phyloP scores from a whole-genome alignment of 2,329 filamentous ascomycete species.

The Cercospora sojina region DNA sequence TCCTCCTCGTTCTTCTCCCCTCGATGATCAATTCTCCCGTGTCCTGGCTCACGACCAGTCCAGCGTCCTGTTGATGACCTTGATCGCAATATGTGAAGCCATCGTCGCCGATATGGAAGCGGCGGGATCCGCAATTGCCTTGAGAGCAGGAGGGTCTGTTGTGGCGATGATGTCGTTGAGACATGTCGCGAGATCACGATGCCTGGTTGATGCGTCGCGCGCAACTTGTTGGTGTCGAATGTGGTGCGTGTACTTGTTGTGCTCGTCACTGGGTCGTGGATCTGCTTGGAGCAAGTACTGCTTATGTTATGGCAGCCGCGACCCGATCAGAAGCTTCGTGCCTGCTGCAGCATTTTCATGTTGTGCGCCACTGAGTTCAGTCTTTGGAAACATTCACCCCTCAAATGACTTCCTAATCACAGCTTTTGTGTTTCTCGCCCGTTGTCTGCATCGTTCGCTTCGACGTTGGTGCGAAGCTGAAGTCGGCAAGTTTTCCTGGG shows the following conservation, averaged over 20 bases:
- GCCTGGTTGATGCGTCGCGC: background rate
- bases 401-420: background rate
- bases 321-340: background rate
- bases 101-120: constrained; percentile 68
- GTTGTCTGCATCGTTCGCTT: background rate
- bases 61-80: constrained; percentile 75
- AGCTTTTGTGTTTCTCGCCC: background rate
- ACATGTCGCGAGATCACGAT: constrained; percentile 23
- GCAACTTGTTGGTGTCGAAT: background rate
- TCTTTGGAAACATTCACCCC: background rate
- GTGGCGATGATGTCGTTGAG: constrained; percentile 18
- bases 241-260: background rate
- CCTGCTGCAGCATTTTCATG: background rate
- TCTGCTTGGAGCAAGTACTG: background rate
- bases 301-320: background rate
- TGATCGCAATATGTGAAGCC: constrained; percentile 76
- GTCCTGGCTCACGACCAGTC: constrained; percentile 36
- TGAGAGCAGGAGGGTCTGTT: constrained; percentile 31
- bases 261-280: background rate
- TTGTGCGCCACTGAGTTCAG: background rate
- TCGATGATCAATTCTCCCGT: constrained; percentile 33
- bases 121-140: constrained; percentile 65
- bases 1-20: constrained; percentile 33
- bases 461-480: background rate
- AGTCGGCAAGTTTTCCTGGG: background rate